A percentile compares a stretch with the other conserved stretches of the same genome.
These are phyloP conservation scores for Botrytis paeoniae DNA, from an alignment of 2,329 filamentous ascomycete genomes.

Conservation along the genomic window DNA sequence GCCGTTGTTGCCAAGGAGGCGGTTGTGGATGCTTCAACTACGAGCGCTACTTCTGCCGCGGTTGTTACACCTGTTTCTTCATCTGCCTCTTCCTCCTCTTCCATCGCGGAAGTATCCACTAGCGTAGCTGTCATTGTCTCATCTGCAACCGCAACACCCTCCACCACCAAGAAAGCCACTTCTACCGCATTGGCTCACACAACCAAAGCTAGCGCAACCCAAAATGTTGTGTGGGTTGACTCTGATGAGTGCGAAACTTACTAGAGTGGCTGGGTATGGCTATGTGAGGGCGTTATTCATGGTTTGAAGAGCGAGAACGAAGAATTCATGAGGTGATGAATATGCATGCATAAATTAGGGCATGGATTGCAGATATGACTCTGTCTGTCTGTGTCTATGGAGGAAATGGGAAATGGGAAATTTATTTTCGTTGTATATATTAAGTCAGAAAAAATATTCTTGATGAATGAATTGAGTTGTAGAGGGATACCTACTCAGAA, in stretches of 20 bases:
- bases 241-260: constrained; percentile 1
- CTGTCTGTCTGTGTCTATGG: neutral
- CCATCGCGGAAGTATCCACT: too few species aligned
- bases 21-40: neutral
- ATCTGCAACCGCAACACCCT: too few species aligned
- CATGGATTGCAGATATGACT: neutral
- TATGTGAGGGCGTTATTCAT: neutral
- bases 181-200: neutral
- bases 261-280: neutral
- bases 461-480: neutral
- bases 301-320: neutral
- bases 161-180: neutral
- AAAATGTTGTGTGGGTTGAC: neutral
- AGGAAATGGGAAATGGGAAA: neutral
- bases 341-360: neutral
- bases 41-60: neutral
- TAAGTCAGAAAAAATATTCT: neutral
- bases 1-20: too few species aligned
- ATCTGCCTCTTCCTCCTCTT: too few species aligned
- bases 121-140: too few species aligned
- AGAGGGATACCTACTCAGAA: too few species aligned
- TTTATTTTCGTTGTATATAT: neutral
- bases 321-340: neutral
- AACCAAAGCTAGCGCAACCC: neutral
- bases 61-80: neutral